phyloP scores from a whole-genome alignment of 176 grass and related monocot genomes.

The Aegilops sharonensis region DNA sequence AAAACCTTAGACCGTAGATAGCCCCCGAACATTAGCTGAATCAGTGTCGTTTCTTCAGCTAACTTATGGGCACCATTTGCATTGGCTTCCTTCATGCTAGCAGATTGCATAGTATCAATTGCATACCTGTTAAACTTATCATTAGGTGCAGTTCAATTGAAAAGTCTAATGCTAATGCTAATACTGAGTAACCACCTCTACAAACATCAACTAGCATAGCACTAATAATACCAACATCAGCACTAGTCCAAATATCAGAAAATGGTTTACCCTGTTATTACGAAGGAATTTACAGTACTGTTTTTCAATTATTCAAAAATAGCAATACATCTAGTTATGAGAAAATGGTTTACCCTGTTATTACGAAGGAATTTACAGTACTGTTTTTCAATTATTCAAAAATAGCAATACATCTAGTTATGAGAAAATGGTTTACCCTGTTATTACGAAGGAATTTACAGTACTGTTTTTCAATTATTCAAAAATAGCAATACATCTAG shows the following conservation, averaged over 20 bases:
- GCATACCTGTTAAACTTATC: constrained; percentile 63
- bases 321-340: neutral
- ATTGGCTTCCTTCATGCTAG: constrained; percentile 66
- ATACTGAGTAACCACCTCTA: neutral
- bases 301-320: neutral
- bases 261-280: neutral
- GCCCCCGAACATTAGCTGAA: constrained; percentile 88
- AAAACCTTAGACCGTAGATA: constrained; percentile 91
- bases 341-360: too few species aligned
- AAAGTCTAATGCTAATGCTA: constrained; percentile 24
- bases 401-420: too few species aligned
- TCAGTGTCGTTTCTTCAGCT: constrained; percentile 75
- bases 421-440: too few species aligned
- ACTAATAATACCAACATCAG: constrained; percentile 4
- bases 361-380: too few species aligned
- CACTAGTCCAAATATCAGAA: constrained; percentile 7
- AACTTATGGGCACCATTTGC: constrained; percentile 36
- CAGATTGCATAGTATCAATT: constrained; percentile 93
- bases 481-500: too few species aligned
- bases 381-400: too few species aligned
- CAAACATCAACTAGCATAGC: neutral
- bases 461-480: too few species aligned
- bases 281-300: neutral
- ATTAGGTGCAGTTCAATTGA: constrained; percentile 12
- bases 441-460: too few species aligned